phyloP scores from a whole-genome alignment of 2,329 filamentous ascomycete species.

The Corynespora cassiicola region DNA sequence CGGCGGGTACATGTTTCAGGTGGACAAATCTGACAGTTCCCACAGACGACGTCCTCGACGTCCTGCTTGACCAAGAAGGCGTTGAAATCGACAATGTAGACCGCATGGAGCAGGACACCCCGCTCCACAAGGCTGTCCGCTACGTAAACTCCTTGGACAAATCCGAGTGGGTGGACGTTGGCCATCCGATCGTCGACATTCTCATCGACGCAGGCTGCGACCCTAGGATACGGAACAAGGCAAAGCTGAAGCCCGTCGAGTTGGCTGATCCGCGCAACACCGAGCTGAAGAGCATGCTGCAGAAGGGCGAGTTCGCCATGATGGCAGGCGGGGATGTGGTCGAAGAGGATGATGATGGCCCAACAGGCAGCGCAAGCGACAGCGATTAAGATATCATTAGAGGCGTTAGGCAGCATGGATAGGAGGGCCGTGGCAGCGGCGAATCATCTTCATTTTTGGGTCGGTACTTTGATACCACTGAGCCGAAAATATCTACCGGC shows the following conservation, averaged over 20 bases:
- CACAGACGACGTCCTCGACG: constrained; percentile 79
- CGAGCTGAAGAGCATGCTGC: constrained; percentile 67
- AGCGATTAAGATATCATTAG: constrained; percentile 35
- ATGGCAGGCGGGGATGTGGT: constrained; percentile 56
- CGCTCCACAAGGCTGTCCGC: constrained; percentile 78
- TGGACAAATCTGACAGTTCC: constrained; percentile 13
- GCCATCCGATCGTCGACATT: constrained; percentile 74
- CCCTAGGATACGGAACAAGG: constrained; percentile 71
- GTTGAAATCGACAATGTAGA: constrained; percentile 84
- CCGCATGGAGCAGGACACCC: constrained; percentile 75
- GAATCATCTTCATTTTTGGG: too few species aligned
- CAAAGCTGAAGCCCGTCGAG: constrained; percentile 73
- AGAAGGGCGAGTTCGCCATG: constrained; percentile 73
- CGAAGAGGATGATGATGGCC: constrained; percentile 55
- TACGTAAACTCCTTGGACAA: constrained; percentile 74
- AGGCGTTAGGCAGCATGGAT: not conserved
- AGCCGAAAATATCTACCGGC: too few species aligned
- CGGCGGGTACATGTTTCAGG: not conserved
- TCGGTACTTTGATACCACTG: too few species aligned
- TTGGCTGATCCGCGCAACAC: constrained; percentile 75
- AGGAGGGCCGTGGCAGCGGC: not conserved
- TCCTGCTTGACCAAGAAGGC: constrained; percentile 80
- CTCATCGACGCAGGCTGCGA: constrained; percentile 81
- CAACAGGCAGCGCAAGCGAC: constrained; percentile 57
- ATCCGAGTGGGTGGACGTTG: constrained; percentile 70